Evolutionary conservation across 2,329 filamentous ascomycete genomes (phyloP).

Genomic region (Teratosphaeria viscida): DNA sequence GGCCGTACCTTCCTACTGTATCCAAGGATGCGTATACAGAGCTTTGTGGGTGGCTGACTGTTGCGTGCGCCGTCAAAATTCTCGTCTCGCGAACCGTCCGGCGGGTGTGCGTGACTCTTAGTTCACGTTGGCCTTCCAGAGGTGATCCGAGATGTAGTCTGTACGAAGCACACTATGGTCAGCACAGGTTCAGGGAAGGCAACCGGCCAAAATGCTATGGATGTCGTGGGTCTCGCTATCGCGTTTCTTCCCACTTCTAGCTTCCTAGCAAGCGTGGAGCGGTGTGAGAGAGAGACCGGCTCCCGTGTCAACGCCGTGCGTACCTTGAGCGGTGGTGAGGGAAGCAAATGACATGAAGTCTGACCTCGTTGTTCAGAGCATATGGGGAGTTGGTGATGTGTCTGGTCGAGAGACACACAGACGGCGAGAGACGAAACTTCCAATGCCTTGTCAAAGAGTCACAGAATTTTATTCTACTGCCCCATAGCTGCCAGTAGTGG

Average conservation of each 20-base stretch:
- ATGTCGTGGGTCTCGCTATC: not conserved
- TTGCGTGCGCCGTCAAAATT: not conserved
- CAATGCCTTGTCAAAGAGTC: not conserved
- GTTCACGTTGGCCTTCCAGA: constrained; percentile 58
- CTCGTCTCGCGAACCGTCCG: not conserved
- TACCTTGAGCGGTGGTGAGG: not conserved
- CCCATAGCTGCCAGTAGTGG: not conserved
- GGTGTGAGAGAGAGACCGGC: not conserved
- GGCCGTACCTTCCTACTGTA: not conserved
- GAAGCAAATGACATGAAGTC: not conserved
- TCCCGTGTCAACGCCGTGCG: not conserved
- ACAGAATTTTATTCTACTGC: not conserved
- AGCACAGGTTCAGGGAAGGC: not conserved
- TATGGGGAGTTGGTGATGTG: not conserved
- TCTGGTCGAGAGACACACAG: not conserved
- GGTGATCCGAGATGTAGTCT: constrained; percentile 61
- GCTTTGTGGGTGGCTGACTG: not conserved
- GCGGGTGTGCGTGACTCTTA: constrained; percentile 25
- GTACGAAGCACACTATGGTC: not conserved
- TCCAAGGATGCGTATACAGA: not conserved
- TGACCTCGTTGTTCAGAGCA: not conserved
- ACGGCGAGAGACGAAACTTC: not conserved
- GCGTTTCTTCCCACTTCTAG: not conserved
- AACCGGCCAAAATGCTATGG: not conserved
- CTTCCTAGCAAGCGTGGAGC: not conserved